phyloP scores from a whole-genome alignment of 2,329 filamentous ascomycete genomes.

The Cladophialophora immunda region DNA sequence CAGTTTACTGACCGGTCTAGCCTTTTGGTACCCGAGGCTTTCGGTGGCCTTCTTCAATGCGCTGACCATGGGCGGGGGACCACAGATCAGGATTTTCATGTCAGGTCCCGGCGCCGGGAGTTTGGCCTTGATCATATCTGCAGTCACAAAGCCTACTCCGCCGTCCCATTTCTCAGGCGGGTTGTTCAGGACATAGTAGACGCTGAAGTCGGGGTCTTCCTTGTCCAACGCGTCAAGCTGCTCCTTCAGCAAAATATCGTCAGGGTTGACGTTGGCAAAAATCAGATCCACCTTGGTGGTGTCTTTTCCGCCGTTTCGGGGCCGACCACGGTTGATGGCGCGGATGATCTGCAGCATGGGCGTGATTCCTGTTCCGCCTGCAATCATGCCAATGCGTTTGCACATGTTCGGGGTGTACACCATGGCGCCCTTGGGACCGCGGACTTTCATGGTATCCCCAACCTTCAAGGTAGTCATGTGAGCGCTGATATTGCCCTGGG shows the following conservation, averaged over 20 bases:
- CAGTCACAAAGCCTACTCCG: slow-evolving; percentile 92
- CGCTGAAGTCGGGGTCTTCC: slow-evolving; percentile 81
- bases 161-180: slow-evolving; percentile 91
- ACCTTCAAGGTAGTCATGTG: slow-evolving; percentile 84
- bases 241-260: slow-evolving; percentile 93
- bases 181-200: slow-evolving; percentile 97
- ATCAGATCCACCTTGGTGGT: slow-evolving; percentile 91
- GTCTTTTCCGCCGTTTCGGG: slow-evolving; percentile 72
- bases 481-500: slow-evolving; percentile 96
- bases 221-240: slow-evolving; percentile 82
- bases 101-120: slow-evolving; percentile 84
- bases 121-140: slow-evolving; percentile 84
- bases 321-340: slow-evolving; percentile 82
- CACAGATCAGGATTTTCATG: slow-evolving; percentile 93
- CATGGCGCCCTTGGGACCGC: slow-evolving; percentile 96
- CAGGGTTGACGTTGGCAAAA: slow-evolving; percentile 92
- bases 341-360: slow-evolving; percentile 97
- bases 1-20: slow-evolving; percentile 93
- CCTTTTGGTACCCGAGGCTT: slow-evolving; percentile 88
- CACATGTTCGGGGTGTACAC: slow-evolving; percentile 98
- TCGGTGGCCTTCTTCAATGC: slow-evolving; percentile 97
- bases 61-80: slow-evolving; percentile 94
- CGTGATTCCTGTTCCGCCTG: slow-evolving; percentile 95
- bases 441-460: slow-evolving; percentile 87
- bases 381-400: slow-evolving; percentile 96